These are phyloP conservation scores for Fusarium phyllophilum DNA, from an alignment of 2,329 filamentous ascomycete genomes.

Conservation along the genomic window DNA sequence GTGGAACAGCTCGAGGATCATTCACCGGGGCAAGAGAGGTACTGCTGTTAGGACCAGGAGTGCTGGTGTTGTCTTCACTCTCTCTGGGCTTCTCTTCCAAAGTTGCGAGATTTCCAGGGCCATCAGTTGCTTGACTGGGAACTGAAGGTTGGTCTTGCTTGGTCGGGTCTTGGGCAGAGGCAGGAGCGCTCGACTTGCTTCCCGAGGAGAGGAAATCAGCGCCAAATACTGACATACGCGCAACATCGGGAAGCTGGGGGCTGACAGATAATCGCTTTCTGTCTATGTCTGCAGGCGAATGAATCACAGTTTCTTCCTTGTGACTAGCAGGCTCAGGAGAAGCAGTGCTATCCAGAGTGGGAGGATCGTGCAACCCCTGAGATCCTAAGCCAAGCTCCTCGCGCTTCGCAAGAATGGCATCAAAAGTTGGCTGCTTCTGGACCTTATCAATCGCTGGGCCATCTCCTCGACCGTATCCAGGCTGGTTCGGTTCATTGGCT, in stretches of 20 bases:
- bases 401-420: constrained; percentile 36
- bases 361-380: not conserved
- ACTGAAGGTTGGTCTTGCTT: constrained; percentile 26
- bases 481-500: constrained; percentile 12
- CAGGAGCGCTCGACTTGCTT: constrained; percentile 13
- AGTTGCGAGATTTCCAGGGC: constrained; percentile 2
- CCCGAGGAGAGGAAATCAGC: constrained; percentile 64
- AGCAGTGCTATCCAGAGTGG: constrained; percentile 1
- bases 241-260: constrained; percentile 67
- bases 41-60: not conserved
- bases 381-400: constrained; percentile 11
- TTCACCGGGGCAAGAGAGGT: constrained; percentile 24
- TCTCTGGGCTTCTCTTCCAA: constrained; percentile 10
- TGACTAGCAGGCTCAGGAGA: not conserved
- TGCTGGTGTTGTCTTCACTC: not conserved
- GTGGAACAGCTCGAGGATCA: constrained; percentile 44
- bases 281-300: constrained; percentile 29
- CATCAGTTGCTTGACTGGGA: constrained; percentile 1
- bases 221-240: constrained; percentile 69
- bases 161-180: constrained; percentile 8
- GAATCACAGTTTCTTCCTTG: constrained; percentile 12
- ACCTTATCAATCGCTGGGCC: constrained; percentile 5
- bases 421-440: constrained; percentile 36
- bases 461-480: not conserved
- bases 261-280: constrained; percentile 58